Evolutionary conservation across 179 eudicot species (phyloP), one percentile per base, ranked within the genome.

Genomic region (Heliamphora pulchella): DNA sequence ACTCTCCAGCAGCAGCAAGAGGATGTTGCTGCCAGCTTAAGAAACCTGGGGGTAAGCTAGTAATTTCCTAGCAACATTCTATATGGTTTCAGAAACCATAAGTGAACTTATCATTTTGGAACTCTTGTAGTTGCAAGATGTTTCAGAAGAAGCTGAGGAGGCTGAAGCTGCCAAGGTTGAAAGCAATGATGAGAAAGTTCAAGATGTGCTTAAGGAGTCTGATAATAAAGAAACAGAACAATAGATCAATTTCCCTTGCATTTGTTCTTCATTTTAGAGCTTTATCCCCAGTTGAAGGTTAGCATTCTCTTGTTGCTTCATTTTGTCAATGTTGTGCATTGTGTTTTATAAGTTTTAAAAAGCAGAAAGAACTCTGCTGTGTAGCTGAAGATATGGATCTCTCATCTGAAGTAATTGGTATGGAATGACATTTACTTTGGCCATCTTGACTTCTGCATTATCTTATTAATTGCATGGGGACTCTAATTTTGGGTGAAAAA

Each of bases 1-100:
- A 95, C 90, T 58, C 95, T 95, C 81, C 92, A 93, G 81, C 97
- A 95, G 85, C 98, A 95, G 85, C 97, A 93, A 76, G 95, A 95
- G 64, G 98, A 95, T 75, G 95, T 92, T 65, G 80, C 97, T 20
- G 82, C 90, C 74, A 92, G 95, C 88, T 80, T 95, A 65, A 89
- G 67, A 80, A 93, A 86, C 84, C 75, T 93, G 74, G 97, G 96
- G 88, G 97, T 95, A 85, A 84, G 91, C 80, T 54, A 10, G 48
- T 71, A 2, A 43, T 68, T 43, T 57, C 20, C 20, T 57, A 71
- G 3, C 53, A 14, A 48, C 4, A 17, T 15, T 51, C 8, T 65
- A 14, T 65, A 14, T 77, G 14, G 53, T 76, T 47, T 50, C 15
- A 8, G 18, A 61, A 64, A 6, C 31, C 64, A 47, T 10, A 44